These are phyloP conservation scores for Cytospora schulzeri DNA, from an alignment of 2,329 filamentous ascomycete species.

Conservation along the genomic window DNA sequence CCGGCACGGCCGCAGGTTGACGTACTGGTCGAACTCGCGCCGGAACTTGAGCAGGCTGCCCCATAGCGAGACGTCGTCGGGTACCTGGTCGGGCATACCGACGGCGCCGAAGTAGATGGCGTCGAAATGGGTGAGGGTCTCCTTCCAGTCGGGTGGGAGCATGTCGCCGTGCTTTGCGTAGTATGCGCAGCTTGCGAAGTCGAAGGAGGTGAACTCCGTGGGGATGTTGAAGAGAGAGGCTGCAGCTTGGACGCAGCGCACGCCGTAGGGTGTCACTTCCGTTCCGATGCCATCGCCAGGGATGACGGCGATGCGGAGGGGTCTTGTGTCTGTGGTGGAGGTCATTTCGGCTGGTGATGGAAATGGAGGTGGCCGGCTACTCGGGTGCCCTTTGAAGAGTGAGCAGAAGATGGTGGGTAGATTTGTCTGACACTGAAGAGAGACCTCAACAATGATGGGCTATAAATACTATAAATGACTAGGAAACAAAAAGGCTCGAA, in stretches of 20 bases:
- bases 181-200: constrained; percentile 68
- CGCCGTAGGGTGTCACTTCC: constrained; percentile 66
- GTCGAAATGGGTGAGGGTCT: constrained; percentile 60
- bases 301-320: constrained; percentile 58
- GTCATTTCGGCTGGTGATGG: constrained; percentile 2
- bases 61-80: constrained; percentile 70
- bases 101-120: constrained; percentile 71
- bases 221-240: constrained; percentile 52
- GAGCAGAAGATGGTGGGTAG: background rate
- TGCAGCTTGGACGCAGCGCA: constrained; percentile 59
- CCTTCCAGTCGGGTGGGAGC: constrained; percentile 49
- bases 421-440: background rate
- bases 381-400: background rate
- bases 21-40: constrained; percentile 68
- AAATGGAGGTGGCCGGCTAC: background rate
- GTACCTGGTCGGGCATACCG: constrained; percentile 56
- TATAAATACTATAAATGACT: background rate
- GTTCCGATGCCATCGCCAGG: constrained; percentile 71
- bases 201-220: constrained; percentile 62
- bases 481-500: too few species aligned
- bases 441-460: background rate
- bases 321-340: background rate
- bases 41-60: constrained; percentile 67
- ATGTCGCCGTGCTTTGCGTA: constrained; percentile 48
- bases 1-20: constrained; percentile 67